phyloP scores from a whole-genome alignment of 495 filamentous ascomycete species.

The Mytilinidion resinicola region DNA sequence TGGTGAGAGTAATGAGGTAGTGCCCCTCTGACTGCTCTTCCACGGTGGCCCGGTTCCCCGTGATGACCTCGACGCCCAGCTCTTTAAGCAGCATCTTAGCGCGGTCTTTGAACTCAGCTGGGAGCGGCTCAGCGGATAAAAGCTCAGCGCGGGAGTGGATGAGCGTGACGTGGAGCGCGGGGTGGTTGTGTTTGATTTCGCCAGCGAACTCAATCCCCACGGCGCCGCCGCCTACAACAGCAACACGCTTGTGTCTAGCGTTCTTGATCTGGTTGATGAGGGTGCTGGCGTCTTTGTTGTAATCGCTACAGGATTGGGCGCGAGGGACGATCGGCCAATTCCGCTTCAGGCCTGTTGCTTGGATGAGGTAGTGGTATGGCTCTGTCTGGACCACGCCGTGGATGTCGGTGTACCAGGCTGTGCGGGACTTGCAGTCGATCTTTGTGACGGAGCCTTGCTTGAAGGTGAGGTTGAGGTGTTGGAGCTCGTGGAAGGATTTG shows the following conservation, averaged over 20 bases:
- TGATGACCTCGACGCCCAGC: conserved; percentile 50
- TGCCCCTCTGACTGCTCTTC: conserved; percentile 33
- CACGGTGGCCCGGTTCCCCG: conserved; percentile 43
- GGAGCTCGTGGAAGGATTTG: conserved; percentile 53
- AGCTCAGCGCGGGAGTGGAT: conserved; percentile 60
- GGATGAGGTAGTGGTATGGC: conserved; percentile 60
- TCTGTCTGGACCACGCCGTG: conserved; percentile 32
- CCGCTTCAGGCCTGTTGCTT: conserved; percentile 53
- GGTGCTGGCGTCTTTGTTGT: conserved; percentile 48
- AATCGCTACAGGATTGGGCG: conserved; percentile 47
- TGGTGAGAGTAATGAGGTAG: conserved; percentile 47
- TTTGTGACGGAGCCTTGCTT: conserved; percentile 52
- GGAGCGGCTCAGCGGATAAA: conserved; percentile 60
- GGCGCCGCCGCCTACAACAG: conserved; percentile 41
- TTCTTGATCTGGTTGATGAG: conserved; percentile 35
- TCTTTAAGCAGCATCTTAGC: conserved; percentile 47
- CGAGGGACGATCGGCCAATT: conserved; percentile 59
- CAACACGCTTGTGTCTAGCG: too few relatives aligned
- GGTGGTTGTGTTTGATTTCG: conserved; percentile 56
- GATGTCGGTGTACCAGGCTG: conserved; percentile 18
- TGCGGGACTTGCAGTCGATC: conserved; percentile 46
- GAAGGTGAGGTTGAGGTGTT: conserved; percentile 44
- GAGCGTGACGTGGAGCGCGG: conserved; percentile 52
- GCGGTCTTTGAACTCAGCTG: conserved; percentile 55
- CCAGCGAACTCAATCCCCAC: conserved; percentile 68